These are phyloP conservation scores for Przewalskia tangutica DNA, from an alignment of 257 asterid species.

Conservation along the genomic window DNA sequence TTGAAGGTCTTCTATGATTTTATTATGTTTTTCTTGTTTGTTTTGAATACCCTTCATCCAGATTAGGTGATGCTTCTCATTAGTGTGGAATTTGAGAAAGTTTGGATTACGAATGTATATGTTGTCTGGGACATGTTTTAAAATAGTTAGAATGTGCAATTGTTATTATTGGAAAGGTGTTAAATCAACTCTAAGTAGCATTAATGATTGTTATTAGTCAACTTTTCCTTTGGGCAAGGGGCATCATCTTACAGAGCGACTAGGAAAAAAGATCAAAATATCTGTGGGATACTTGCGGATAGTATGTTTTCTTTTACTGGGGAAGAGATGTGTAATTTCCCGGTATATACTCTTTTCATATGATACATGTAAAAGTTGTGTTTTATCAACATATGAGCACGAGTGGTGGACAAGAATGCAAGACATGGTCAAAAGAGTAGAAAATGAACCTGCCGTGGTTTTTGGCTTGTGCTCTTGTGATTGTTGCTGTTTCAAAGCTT, in stretches of 20 bases:
- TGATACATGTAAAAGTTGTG: not conserved
- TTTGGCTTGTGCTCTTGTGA: not conserved
- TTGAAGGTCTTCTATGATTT: constrained; percentile 2
- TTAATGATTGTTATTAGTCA: not conserved
- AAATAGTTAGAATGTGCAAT: not conserved
- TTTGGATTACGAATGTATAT: constrained; percentile 4
- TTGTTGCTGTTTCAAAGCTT: not conserved
- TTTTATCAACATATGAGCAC: not conserved
- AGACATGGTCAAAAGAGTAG: not conserved
- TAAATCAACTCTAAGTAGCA: not conserved
- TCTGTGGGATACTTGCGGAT: not conserved
- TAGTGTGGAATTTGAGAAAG: not conserved
- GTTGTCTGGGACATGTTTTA: not conserved
- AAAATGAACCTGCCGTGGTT: not conserved
- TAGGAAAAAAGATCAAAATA: not conserved
- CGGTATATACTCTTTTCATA: not conserved
- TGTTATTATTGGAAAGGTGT: not conserved
- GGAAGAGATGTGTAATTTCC: not conserved
- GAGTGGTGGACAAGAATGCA: not conserved
- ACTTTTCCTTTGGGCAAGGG: not conserved
- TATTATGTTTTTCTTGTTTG: not conserved
- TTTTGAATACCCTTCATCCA: not conserved
- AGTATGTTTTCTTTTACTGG: not conserved
- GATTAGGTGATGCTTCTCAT: not conserved
- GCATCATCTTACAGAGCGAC: not conserved